A percentile compares a stretch with the other conserved stretches of the same genome.
phyloP scores from a whole-genome alignment of 1,284 basidiomycete genomes.

The Afroboletus lepidellus region DNA sequence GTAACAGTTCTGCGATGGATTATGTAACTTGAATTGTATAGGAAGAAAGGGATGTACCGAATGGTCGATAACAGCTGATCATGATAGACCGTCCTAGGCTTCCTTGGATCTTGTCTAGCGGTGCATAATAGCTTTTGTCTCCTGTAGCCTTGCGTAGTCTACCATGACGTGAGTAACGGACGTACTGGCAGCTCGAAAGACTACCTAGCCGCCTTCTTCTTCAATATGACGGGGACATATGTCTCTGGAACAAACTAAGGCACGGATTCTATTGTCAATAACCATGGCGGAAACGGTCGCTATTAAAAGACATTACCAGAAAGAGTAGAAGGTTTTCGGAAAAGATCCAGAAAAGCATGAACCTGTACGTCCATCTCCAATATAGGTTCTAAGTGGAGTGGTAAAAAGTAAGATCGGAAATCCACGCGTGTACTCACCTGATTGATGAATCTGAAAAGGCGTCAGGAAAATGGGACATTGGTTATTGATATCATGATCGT shows the following conservation, averaged over 20 bases:
- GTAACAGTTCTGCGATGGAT: conserved; percentile 53
- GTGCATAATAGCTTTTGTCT: conserved; percentile 41
- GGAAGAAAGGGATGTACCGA: conserved; percentile 49
- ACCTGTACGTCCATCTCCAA: conserved; percentile 81
- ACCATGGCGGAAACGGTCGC: neutral
- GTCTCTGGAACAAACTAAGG: conserved; percentile 71
- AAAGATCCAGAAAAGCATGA: conserved; percentile 64
- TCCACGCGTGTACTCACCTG: conserved; percentile 33
- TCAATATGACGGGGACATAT: conserved; percentile 62
- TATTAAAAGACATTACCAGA: conserved; percentile 39
- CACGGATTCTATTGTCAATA: neutral
- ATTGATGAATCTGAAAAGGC: conserved; percentile 39
- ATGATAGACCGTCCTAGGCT: conserved; percentile 46
- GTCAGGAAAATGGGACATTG: neutral
- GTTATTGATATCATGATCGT: conserved; percentile 14
- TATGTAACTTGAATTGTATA: neutral
- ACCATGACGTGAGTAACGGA: neutral
- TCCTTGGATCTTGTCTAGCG: conserved; percentile 34
- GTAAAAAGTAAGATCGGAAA: neutral
- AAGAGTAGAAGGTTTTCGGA: conserved; percentile 49
- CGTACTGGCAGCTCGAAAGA: too few species aligned
- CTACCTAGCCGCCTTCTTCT: conserved; percentile 48
- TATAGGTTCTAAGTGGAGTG: conserved; percentile 42
- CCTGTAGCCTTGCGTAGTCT: conserved; percentile 42
- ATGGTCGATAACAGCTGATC: conserved; percentile 64